Base-by-base conservation (phyloP, 768 basidiomycete species). In the Jaapia argillacea region DNA sequence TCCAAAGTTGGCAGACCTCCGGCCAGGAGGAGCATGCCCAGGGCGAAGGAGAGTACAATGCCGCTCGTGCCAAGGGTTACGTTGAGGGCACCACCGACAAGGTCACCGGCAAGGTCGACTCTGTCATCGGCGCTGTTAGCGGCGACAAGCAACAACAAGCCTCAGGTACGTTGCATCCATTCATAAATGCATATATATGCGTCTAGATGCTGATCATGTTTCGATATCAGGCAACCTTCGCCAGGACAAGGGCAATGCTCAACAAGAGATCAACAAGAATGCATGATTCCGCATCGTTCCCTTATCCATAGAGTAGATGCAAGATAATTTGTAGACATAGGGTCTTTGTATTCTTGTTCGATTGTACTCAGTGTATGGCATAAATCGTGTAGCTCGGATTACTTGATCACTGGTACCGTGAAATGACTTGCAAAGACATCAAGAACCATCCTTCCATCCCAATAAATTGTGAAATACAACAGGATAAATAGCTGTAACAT, bases 11-110 rank as follows among this genome's bases (percentile, higher is more conserved):
- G 74, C 56, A 66, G 41, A 51, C 63, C 18, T 66, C 67, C 4
- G 76, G 76, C 16, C 66, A 69, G 54, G 48, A 71, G 46, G 74
- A 77, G 55, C 77, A 77, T 50, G 67, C 65, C 2, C 53, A 63
- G 28, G 75, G 75, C 38, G 73, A 76, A 54, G 64, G 64, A 12
- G 71, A 73, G 55, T 63, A 63, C 57, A 67, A 69, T 20, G 70
- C 71, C 18, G 72, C 72, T 7, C 65, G 72, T 47, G 67, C 69
- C 14, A 61, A 74, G 50, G 69, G 64, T 2, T 75, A 72, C 51
- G 72, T 55, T 10, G 70, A 78, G 43, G 76, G 74, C 4, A 61
- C 65, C 1, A 43, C 42, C 0, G 72, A 76, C 47, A 66, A 71
- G 25, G 12, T 74, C 14, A 47, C 26, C 2, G 75, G 74, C 36